These are phyloP conservation scores for Kodamaea kakaduensis DNA, from an alignment of 805 yeast species.

Conservation along the genomic window DNA sequence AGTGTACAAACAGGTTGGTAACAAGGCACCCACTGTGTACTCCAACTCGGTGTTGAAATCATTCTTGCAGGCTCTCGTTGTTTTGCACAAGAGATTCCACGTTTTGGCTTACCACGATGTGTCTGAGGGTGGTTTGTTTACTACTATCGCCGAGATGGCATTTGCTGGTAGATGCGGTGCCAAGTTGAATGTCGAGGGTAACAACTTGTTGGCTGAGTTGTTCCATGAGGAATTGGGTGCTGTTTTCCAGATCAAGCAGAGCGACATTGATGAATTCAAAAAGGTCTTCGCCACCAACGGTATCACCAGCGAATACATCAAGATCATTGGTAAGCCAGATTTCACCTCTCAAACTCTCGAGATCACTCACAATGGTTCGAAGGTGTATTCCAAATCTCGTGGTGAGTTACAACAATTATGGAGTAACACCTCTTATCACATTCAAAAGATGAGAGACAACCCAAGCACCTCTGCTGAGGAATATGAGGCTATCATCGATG, in stretches of 20 bases:
- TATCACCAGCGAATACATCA: conserved; percentile 49
- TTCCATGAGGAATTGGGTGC: conserved; percentile 96
- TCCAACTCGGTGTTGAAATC: conserved; percentile 58
- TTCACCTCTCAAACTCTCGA: conserved; percentile 46
- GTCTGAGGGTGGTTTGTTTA: conserved; percentile 93
- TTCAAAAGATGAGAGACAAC: conserved; percentile 91
- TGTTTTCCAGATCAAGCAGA: conserved; percentile 75
- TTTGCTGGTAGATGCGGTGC: conserved; percentile 92
- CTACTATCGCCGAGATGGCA: conserved; percentile 90
- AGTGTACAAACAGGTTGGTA: conserved; percentile 85
- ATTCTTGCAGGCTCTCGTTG: conserved; percentile 64
- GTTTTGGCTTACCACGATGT: conserved; percentile 92
- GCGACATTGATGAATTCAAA: conserved; percentile 53
- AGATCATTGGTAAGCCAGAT: conserved; percentile 67
- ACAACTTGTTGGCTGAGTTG: conserved; percentile 50
- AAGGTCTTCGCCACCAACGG: conserved; percentile 55
- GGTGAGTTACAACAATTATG: conserved; percentile 74
- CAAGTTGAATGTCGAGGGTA: conserved; percentile 45
- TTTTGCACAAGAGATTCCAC: conserved; percentile 61
- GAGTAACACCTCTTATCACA: conserved; percentile 82
- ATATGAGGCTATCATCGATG: conserved; percentile 66
- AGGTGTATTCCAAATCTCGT: conserved; percentile 54
- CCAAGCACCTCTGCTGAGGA: conserved; percentile 90
- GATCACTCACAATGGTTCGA: conserved; percentile 44
- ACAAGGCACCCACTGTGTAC: conserved; percentile 78